Base-by-base conservation (phyloP, 2,329 filamentous ascomycete genomes). In the Colletotrichum shisoi region DNA sequence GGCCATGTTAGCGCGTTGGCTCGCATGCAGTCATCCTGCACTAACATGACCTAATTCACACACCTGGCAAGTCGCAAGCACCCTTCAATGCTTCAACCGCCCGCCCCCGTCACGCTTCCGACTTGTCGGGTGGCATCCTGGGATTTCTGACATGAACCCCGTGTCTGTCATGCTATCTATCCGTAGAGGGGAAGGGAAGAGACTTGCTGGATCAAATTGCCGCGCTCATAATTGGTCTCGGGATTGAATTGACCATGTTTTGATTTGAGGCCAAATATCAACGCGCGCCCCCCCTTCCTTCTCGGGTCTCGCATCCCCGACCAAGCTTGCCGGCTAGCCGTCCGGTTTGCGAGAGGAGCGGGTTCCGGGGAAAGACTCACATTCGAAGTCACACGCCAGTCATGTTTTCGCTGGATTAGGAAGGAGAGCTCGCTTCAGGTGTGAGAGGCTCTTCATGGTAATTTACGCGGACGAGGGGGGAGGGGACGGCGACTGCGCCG, bases 11-110 rank as follows among this genome's bases (percentile, higher is more conserved):
- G 61, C 53, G 54, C 56, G 51, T 42, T 57, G 52, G 48, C 60
- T 40, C n/a, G 15, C 34, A 51, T 65, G 65, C 65, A 59, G 54
- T 64, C 54, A 68, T 59, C 49, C 42, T 65, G 54, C 61, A 60
- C 56, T 65, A 60, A 65, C 61, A 65, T 34, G 49, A 27, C 40
- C 59, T 53, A 52, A 59, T 59, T 54, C 49, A 34, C 45, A 42
- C 17, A 44, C 48, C 61, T 54, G 48, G 12, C 40, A 31, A 27
- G 17, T 39, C 51, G 42, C 58, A 52, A 31, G 48, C 37, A 51
- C n/a, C 24, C 49, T 37, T 49, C 42, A n/a, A 51, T 15, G n/a
- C 49, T 37, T 49, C 42, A n/a, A 42, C 52, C 52, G 17, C 53
- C 42, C 34, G 60, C 42, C 31, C 48, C 49, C 34, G 34, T 31